These are phyloP conservation scores for Fagopyrum homotropicum DNA, from an alignment of 148 eudicot genomes.

Conservation along the genomic window DNA sequence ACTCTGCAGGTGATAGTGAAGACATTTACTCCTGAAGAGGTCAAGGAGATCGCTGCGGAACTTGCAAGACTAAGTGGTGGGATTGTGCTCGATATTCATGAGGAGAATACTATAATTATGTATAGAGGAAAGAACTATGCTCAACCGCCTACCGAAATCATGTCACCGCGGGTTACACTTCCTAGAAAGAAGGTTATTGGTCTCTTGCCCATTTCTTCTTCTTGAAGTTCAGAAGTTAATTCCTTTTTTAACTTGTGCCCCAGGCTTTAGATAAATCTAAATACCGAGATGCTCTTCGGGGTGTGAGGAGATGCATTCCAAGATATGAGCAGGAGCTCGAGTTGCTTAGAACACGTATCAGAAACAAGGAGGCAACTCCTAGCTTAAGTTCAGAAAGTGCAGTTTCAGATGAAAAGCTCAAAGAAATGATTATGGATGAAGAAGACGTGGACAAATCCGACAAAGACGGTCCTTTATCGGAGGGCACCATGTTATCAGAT, in stretches of 20 bases:
- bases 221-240: neutral
- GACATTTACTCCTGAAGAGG: slow-evolving; percentile 80
- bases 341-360: slow-evolving; percentile 47
- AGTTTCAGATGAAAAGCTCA: slow-evolving; percentile 30
- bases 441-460: slow-evolving; percentile 20
- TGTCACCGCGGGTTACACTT: slow-evolving; percentile 83
- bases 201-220: neutral
- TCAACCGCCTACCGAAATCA: slow-evolving; percentile 96
- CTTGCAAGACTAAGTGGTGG: slow-evolving; percentile 89
- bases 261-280: slow-evolving; percentile 95
- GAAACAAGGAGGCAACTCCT: slow-evolving; percentile 29
- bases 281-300: slow-evolving; percentile 68
- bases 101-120: slow-evolving; percentile 80
- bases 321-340: slow-evolving; percentile 80
- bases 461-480: slow-evolving; percentile 28
- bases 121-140: slow-evolving; percentile 94
- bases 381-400: slow-evolving; percentile 16
- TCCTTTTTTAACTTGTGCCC: slow-evolving; percentile 1
- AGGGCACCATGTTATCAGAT: slow-evolving; percentile 45
- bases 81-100: slow-evolving; percentile 86
- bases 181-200: slow-evolving; percentile 78
- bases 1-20: slow-evolving; percentile 81
- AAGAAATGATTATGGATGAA: slow-evolving; percentile 39
- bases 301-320: slow-evolving; percentile 72
- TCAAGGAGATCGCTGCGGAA: slow-evolving; percentile 84